Conservation (phyloP, 139 green algal genomes). For the Chloropicon primus region DNA sequence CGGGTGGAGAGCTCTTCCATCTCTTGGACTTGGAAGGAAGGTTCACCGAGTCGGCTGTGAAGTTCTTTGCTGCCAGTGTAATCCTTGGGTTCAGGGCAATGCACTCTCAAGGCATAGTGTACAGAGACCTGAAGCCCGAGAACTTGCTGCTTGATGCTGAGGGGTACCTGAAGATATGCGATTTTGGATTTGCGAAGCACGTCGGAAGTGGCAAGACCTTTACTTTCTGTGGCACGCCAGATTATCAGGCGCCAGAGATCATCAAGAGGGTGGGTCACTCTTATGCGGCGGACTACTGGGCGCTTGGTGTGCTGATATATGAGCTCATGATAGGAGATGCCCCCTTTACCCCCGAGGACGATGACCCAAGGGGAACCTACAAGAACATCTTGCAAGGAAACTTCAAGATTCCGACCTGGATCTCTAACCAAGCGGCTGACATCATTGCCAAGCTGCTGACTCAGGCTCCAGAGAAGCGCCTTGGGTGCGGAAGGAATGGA, state of each 20-base stretch:
- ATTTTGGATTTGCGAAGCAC: neutral
- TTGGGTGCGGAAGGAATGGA: neutral
- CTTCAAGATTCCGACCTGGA: conserved; percentile 61
- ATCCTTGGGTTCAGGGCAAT: neutral
- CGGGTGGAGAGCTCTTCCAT: conserved; percentile 14
- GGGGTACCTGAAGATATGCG: conserved; percentile 6
- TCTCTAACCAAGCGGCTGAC: conserved; percentile 45
- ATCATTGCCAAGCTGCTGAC: conserved; percentile 60
- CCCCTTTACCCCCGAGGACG: conserved; percentile 51
- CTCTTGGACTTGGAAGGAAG: neutral
- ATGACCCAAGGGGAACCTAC: conserved; percentile 64
- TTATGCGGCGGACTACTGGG: conserved; percentile 64
- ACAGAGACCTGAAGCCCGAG: conserved; percentile 44
- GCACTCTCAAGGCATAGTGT: conserved; percentile 48
- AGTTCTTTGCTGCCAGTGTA: conserved; percentile 1
- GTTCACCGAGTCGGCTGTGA: conserved; percentile 6
- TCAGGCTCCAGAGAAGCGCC: neutral
- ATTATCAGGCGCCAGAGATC: neutral
- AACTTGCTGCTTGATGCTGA: conserved; percentile 61
- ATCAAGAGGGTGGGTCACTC: conserved; percentile 47
- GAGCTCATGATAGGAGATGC: conserved; percentile 64
- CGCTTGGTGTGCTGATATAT: conserved; percentile 67
- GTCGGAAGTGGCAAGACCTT: neutral
- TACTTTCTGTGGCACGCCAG: neutral
- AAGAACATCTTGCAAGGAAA: conserved; percentile 46